A percentile compares a stretch with the other conserved stretches of the same genome.
These are phyloP conservation scores for Paracoccidioides brasiliensis DNA, from an alignment of 2,329 filamentous ascomycete species.

Conservation along the genomic window DNA sequence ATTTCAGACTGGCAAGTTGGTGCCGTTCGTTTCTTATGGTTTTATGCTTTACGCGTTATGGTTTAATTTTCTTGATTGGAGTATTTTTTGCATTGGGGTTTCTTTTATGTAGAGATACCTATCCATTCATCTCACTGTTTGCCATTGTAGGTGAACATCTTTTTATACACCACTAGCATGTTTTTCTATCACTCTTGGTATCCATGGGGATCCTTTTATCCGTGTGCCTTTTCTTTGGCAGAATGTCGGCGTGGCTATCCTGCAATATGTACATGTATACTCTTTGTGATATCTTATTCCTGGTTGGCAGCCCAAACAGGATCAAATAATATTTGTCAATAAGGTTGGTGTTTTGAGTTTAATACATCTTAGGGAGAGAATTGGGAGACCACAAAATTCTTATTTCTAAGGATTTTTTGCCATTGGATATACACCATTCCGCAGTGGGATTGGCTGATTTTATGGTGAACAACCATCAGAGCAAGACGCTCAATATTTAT, in stretches of 20 bases:
- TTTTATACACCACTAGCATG: not conserved
- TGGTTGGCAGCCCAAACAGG: not conserved
- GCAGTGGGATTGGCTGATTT: not conserved
- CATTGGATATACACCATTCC: too few relatives aligned
- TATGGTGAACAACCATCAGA: too few relatives aligned
- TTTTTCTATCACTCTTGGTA: too few relatives aligned
- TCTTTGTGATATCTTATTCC: not conserved
- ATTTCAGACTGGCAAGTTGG: not conserved
- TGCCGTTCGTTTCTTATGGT: not conserved
- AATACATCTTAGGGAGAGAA: too few relatives aligned
- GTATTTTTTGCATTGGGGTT: not conserved
- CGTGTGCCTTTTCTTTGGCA: slow-evolving; percentile 5
- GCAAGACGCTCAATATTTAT: too few relatives aligned
- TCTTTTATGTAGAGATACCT: slow-evolving; percentile 1
- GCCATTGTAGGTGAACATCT: not conserved
- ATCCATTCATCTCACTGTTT: not conserved
- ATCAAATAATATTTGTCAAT: too few relatives aligned
- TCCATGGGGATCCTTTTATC: not conserved
- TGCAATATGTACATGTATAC: not conserved
- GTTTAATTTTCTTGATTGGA: not conserved
- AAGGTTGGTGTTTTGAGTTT: too few relatives aligned
- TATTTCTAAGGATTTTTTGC: too few relatives aligned
- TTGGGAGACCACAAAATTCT: too few relatives aligned
- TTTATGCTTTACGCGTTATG: not conserved
- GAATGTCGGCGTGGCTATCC: not conserved